A percentile compares a stretch with the other conserved stretches of the same genome.
Conservation (phyloP, 768 basidiomycete species). For the Suillus americanus region DNA sequence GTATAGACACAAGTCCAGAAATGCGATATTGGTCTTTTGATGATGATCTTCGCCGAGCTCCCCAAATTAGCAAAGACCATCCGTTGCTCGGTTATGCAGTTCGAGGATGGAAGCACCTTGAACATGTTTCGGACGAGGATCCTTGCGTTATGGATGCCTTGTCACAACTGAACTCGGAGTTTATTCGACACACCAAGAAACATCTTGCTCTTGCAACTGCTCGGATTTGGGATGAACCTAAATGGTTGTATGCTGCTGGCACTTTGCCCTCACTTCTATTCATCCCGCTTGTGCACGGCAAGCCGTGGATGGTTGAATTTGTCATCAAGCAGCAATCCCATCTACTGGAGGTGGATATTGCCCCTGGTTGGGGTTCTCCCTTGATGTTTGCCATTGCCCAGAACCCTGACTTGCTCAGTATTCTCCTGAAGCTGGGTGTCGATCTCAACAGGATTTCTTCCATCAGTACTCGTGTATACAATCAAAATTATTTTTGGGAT, state of each 20-base stretch:
- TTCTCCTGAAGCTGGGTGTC: background rate
- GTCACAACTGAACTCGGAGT: background rate
- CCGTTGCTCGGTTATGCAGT: background rate
- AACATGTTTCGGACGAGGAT: background rate
- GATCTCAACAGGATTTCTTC: background rate
- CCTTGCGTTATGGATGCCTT: background rate
- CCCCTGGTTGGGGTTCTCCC: background rate
- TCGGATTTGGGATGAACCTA: too few relatives aligned
- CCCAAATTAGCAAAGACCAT: background rate
- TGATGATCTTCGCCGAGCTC: too few relatives aligned
- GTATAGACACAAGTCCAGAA: background rate
- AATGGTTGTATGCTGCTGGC: background rate
- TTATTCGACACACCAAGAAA: background rate
- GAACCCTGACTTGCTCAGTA: background rate
- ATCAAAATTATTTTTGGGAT: background rate
- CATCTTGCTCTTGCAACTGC: background rate
- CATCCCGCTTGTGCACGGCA: background rate
- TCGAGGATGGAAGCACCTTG: background rate
- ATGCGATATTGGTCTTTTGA: too few relatives aligned
- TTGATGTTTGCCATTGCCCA: background rate
- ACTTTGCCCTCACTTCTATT: background rate
- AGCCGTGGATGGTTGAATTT: background rate
- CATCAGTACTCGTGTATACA: rapidly evolving
- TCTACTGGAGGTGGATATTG: background rate
- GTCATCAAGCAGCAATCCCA: background rate